A percentile compares a stretch with the other conserved stretches of the same genome.
These are phyloP conservation scores for Salix arbutifolia DNA, from an alignment of 345 rosid genomes.

Conservation along the genomic window DNA sequence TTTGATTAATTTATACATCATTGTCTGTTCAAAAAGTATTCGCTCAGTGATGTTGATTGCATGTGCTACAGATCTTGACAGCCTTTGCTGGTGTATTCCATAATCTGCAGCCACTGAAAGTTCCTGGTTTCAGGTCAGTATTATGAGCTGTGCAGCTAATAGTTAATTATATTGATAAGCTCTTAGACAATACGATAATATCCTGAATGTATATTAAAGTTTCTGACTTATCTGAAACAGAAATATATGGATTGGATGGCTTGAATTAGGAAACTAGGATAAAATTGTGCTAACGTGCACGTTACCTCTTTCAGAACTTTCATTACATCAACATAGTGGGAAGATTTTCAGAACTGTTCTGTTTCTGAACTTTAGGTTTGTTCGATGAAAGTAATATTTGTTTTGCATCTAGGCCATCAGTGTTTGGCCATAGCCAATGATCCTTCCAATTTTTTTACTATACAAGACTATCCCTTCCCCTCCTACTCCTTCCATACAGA, in stretches of 20 bases:
- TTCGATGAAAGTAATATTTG: neutral
- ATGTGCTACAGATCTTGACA: slow-evolving; percentile 60
- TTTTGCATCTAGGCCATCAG: neutral
- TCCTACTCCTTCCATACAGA: neutral
- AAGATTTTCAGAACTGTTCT: neutral
- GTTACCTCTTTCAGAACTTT: neutral
- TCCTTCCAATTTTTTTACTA: neutral
- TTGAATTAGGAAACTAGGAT: neutral
- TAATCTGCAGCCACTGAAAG: slow-evolving; percentile 79
- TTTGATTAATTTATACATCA: neutral
- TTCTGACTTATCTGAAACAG: neutral
- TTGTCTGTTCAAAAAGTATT: neutral
- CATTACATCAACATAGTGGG: neutral
- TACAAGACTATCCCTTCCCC: neutral
- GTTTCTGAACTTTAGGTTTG: neutral
- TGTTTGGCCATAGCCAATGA: neutral
- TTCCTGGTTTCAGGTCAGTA: slow-evolving; percentile 87
- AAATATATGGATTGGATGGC: neutral
- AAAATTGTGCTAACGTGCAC: neutral
- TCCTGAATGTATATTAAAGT: neutral
- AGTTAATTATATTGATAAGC: neutral
- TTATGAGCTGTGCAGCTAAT: slow-evolving; percentile 7
- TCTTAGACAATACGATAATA: neutral
- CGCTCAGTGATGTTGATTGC: slow-evolving; percentile 16
- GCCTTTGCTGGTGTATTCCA: slow-evolving; percentile 90